phyloP scores from a whole-genome alignment of 371 early-diverging fungal species.

The Coemansia linderi region DNA sequence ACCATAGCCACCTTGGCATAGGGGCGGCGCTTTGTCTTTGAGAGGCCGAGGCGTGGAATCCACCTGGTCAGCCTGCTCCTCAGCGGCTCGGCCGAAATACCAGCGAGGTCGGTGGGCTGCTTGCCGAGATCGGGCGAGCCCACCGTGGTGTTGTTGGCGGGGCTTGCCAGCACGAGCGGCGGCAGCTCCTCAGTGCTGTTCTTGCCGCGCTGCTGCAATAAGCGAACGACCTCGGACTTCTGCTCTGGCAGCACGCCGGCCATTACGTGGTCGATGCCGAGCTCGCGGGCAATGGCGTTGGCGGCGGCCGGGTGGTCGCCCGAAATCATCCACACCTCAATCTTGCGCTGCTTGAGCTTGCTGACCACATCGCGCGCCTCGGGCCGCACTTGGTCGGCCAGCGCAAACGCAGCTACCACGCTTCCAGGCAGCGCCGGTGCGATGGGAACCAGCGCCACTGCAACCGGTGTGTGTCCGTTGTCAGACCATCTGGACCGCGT shows the following conservation, averaged over 20 bases:
- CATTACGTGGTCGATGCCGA: conserved; percentile 72
- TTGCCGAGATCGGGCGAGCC: conserved; percentile 5
- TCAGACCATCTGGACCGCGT: conserved; percentile 31
- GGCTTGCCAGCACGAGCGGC: not conserved
- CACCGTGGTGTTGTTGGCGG: not conserved
- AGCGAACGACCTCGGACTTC: conserved; percentile 47
- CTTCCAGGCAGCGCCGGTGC: not conserved
- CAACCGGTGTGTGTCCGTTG: conserved; percentile 36
- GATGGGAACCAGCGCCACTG: conserved; percentile 25
- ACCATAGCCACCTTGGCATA: conserved; percentile 82
- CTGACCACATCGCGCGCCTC: conserved; percentile 81
- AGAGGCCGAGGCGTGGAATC: not conserved
- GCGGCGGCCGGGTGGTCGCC: conserved; percentile 98
- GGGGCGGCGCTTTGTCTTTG: conserved; percentile 4
- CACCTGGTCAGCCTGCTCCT: too few relatives aligned
- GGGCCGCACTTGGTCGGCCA: conserved; percentile 95
- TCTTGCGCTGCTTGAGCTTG: conserved; percentile 85
- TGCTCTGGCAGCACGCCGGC: conserved; percentile 53
- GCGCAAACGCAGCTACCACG: conserved; percentile 59
- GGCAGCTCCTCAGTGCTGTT: not conserved
- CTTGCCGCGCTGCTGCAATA: conserved; percentile 44
- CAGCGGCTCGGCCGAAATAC: not conserved
- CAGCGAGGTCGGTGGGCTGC: not conserved
- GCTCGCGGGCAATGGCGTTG: conserved; percentile 87
- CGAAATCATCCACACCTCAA: conserved; percentile 95